Conservation (phyloP, 371 early-diverging fungal species). For the Vairimorpha necatrix region DNA sequence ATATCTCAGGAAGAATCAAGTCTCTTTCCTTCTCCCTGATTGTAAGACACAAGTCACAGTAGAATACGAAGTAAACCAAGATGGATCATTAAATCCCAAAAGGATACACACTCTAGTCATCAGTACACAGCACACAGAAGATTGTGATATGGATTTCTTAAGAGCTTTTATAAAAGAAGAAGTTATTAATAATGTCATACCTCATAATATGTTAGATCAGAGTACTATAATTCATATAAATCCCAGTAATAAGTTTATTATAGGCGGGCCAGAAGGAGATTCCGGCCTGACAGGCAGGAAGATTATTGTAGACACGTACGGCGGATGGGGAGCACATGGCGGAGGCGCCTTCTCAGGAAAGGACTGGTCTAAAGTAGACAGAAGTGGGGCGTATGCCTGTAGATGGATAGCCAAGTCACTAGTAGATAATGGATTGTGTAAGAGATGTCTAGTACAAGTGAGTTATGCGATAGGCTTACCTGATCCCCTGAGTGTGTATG, state of each 20-base stretch:
- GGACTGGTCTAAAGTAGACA: constrained; percentile 99
- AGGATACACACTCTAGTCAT: constrained; percentile 94
- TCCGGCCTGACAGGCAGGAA: constrained; percentile 98
- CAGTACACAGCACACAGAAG: constrained; percentile 89
- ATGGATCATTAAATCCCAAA: constrained; percentile 77
- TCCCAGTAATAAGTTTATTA: constrained; percentile 95
- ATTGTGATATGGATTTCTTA: constrained; percentile 74
- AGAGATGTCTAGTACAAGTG: constrained; percentile 86
- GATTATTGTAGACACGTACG: constrained; percentile 80
- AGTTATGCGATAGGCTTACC: constrained; percentile 98
- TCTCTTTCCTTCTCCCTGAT: constrained; percentile 88
- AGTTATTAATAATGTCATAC: constrained; percentile 84
- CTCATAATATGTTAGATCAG: constrained; percentile 77
- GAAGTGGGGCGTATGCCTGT: constrained; percentile 96
- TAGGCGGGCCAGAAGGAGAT: constrained; percentile 98
- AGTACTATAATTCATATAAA: constrained; percentile 85
- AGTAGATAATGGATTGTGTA: constrained; percentile 82
- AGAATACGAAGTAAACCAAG: constrained; percentile 86
- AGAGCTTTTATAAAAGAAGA: constrained; percentile 80
- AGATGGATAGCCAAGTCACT: constrained; percentile 92
- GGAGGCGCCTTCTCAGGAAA: constrained; percentile 99
- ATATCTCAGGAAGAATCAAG: constrained; percentile 79
- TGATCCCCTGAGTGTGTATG: constrained; percentile 87
- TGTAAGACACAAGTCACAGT: constrained; percentile 98
- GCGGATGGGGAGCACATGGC: constrained; percentile 98